Conservation (phyloP, 768 basidiomycete species). For the Leccinum obscurum region DNA sequence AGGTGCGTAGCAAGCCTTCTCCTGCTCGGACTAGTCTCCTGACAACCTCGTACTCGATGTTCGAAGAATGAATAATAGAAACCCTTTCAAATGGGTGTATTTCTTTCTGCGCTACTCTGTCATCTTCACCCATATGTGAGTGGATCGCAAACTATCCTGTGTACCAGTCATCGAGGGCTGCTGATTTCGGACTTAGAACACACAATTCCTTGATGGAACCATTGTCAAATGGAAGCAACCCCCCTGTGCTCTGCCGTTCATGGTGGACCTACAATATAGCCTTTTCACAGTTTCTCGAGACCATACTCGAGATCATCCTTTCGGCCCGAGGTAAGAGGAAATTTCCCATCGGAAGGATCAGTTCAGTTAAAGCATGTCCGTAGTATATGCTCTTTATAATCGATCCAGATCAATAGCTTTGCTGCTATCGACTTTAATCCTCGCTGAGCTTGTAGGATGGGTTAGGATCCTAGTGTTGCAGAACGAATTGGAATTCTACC, state of each 20-base stretch:
- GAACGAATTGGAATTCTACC: neutral
- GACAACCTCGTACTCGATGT: neutral
- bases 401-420: constrained; percentile 14
- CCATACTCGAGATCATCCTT: constrained; percentile 18
- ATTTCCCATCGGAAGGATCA: neutral
- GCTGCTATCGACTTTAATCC: constrained; percentile 7
- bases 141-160: neutral
- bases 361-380: neutral
- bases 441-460: constrained; percentile 5
- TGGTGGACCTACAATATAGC: constrained; percentile 12
- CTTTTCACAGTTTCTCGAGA: constrained; percentile 11
- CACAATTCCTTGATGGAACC: constrained; percentile 15
- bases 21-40: neutral
- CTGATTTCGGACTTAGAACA: constrained; percentile 4
- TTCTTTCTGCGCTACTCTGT: constrained; percentile 29
- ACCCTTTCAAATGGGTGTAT: constrained; percentile 32
- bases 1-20: neutral
- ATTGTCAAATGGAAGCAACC: constrained; percentile 16
- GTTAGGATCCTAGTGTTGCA: constrained; percentile 2
- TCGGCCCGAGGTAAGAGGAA: constrained; percentile 16
- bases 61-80: constrained; percentile 25
- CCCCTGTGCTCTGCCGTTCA: constrained; percentile 2
- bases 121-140: constrained; percentile 24
- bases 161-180: neutral
- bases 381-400: constrained; percentile 24